Percentiles rank a stretch among this genome's conserved stretches.
phyloP scores from a whole-genome alignment of 192 early-diverging fungal species.

The Podila epigama region DNA sequence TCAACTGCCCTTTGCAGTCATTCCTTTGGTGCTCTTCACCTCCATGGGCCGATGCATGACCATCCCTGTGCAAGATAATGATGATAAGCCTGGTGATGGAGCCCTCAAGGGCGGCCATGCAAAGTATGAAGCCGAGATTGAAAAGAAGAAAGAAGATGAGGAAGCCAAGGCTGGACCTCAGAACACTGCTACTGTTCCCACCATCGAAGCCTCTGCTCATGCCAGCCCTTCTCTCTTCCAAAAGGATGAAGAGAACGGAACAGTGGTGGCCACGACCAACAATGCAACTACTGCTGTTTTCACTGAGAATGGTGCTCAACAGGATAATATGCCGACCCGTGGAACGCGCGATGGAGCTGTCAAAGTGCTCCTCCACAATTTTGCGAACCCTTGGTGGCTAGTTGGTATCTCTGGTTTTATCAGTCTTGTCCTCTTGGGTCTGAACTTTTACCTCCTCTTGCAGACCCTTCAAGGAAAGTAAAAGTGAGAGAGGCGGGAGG shows the following conservation, averaged over 20 bases:
- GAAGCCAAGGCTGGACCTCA: neutral
- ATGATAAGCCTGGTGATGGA: conserved; percentile 26
- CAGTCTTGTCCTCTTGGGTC: conserved; percentile 48
- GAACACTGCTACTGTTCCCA: too few species aligned
- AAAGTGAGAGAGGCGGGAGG: neutral
- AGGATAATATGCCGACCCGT: too few species aligned
- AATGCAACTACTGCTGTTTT: neutral
- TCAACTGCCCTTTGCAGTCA: conserved; percentile 84
- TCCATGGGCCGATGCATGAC: conserved; percentile 61
- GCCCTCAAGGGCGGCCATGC: conserved; percentile 6
- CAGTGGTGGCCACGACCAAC: too few species aligned
- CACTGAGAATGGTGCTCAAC: neutral
- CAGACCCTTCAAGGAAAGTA: conserved; percentile 33
- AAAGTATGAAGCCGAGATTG: neutral
- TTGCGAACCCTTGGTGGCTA: conserved; percentile 43
- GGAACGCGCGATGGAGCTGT: neutral
- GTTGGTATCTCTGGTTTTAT: conserved; percentile 42
- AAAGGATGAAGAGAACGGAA: neutral
- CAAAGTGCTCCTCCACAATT: conserved; percentile 25
- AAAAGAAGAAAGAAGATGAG: neutral
- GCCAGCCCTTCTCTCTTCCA: neutral
- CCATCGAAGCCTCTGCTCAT: neutral
- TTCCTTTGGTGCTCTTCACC: conserved; percentile 79
- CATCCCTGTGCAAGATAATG: conserved; percentile 32
- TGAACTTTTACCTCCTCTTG: conserved; percentile 57